A percentile compares a stretch with the other conserved stretches of the same genome.
Evolutionary conservation across 352 stramenopile species (phyloP).

Genomic region (Globisporangium sylvaticum): DNA sequence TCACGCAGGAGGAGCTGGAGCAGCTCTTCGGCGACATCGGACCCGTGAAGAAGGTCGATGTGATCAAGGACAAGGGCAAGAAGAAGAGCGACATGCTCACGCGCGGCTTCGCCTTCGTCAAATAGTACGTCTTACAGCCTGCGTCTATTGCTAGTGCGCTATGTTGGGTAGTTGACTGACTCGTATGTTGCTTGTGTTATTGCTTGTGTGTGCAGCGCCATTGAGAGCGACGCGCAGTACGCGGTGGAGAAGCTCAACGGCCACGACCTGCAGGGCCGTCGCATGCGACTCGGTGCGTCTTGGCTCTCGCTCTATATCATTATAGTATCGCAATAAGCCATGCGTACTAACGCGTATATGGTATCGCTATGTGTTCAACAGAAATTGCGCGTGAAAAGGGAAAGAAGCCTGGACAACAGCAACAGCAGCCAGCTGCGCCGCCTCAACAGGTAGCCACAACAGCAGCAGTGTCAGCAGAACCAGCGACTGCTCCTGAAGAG

Average conservation of each 20-base stretch:
- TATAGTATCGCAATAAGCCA: not conserved
- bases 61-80: conserved; percentile 89
- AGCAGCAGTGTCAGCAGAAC: not conserved
- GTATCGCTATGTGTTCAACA: conserved; percentile 9
- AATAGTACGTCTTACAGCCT: conserved; percentile 56
- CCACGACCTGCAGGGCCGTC: conserved; percentile 68
- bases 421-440: not conserved
- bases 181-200: not conserved
- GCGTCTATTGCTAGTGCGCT: not conserved
- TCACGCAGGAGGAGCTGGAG: conserved; percentile 84
- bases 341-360: not conserved
- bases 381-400: conserved; percentile 76
- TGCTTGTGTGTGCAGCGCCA: conserved; percentile 36
- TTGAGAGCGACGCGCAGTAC: conserved; percentile 61
- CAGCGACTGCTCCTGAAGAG: conserved; percentile 11
- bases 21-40: conserved; percentile 78
- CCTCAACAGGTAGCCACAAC: not conserved
- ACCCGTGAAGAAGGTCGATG: conserved; percentile 81
- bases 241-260: conserved; percentile 78
- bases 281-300: conserved; percentile 73
- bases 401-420: conserved; percentile 24
- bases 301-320: not conserved
- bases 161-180: not conserved
- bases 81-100: conserved; percentile 75
- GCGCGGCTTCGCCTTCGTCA: conserved; percentile 83